Percentiles rank a stretch among this genome's conserved stretches.
Conservation (phyloP, 805 yeast genomes). For the Maudiozyma turicensis region DNA sequence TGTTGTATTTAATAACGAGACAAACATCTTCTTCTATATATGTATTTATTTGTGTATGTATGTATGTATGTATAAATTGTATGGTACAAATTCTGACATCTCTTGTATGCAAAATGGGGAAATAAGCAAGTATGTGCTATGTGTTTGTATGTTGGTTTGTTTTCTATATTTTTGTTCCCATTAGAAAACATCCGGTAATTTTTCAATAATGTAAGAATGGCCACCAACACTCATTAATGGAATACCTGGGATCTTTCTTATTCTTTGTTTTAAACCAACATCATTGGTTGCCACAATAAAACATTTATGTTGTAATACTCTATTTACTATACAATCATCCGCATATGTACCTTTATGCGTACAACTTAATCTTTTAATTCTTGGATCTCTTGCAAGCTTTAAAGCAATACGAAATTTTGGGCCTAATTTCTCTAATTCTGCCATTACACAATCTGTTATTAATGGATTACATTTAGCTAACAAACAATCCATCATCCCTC, state of each 20-base stretch:
- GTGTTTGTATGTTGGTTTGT: background rate
- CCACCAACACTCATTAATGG: constrained; percentile 96
- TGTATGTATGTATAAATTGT: too few relatives aligned
- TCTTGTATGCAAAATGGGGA: too few relatives aligned
- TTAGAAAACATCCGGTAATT: constrained; percentile 87
- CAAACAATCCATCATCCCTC: constrained; percentile 93
- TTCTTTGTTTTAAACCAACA: constrained; percentile 89
- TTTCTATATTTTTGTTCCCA: background rate
- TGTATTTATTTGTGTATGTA: too few relatives aligned
- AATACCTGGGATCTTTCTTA: constrained; percentile 94
- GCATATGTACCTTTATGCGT: constrained; percentile 96
- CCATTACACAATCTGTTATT: constrained; percentile 95
- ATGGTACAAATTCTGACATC: too few relatives aligned
- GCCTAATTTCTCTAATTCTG: constrained; percentile 92
- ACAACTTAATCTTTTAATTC: constrained; percentile 79
- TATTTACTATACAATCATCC: constrained; percentile 89
- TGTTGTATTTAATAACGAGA: too few relatives aligned
- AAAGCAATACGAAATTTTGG: constrained; percentile 91
- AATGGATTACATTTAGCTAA: constrained; percentile 93
- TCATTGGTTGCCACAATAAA: constrained; percentile 96
- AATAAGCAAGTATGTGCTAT: background rate
- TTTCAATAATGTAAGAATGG: constrained; percentile 83
- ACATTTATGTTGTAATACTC: constrained; percentile 94
- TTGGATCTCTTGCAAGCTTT: constrained; percentile 85
- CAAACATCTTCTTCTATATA: too few relatives aligned